Percentiles rank a stretch among this genome's conserved stretches.
These are phyloP conservation scores for Oryza coarctata DNA, from an alignment of 176 grass and related monocot genomes.

Conservation along the genomic window DNA sequence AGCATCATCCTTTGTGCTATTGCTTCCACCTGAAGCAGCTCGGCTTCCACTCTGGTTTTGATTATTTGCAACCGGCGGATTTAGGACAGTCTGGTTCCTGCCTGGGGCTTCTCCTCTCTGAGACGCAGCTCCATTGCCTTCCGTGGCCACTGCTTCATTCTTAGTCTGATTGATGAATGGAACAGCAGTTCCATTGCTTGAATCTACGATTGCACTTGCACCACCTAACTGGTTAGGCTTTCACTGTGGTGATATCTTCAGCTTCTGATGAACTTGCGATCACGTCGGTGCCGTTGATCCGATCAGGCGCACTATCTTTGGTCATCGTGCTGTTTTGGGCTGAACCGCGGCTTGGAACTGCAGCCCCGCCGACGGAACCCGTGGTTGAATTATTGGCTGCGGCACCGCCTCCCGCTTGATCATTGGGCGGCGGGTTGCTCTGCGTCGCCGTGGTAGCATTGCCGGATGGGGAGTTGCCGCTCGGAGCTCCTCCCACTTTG, in stretches of 20 bases:
- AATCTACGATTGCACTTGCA: constrained; percentile 21
- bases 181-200: constrained; percentile 13
- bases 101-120: constrained; percentile 30
- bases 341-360: neutral
- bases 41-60: constrained; percentile 39
- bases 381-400: constrained; percentile 4
- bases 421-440: neutral
- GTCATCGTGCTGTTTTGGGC: neutral
- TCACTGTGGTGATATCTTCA: constrained; percentile 17
- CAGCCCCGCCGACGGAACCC: constrained; percentile 8
- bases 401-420: constrained; percentile 19
- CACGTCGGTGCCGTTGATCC: constrained; percentile 15
- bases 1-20: neutral
- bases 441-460: neutral
- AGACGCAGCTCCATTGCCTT: constrained; percentile 24
- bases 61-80: constrained; percentile 17
- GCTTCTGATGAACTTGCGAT: constrained; percentile 28
- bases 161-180: constrained; percentile 31
- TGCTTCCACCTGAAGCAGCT: constrained; percentile 38
- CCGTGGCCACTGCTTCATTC: constrained; percentile 1
- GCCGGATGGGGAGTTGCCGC: neutral
- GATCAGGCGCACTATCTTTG: constrained; percentile 2
- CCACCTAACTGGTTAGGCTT: neutral
- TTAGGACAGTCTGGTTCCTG: constrained; percentile 38
- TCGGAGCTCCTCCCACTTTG: neutral